These are phyloP conservation scores for Russula sp. DNA, from an alignment of 768 basidiomycete genomes.

Conservation along the genomic window DNA sequence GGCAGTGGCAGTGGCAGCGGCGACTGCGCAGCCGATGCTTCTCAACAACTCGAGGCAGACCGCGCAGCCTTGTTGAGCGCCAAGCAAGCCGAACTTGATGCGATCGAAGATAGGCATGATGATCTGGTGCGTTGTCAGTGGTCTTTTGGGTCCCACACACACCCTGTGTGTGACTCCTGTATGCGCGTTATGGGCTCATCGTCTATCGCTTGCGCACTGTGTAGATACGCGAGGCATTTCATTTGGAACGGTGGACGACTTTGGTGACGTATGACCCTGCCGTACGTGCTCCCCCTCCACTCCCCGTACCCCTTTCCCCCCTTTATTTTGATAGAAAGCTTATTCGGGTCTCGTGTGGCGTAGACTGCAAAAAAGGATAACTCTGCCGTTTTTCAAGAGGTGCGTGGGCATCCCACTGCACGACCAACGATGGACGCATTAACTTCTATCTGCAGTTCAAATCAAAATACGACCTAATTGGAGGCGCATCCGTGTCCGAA, in stretches of 20 bases:
- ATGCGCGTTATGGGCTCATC: not conserved
- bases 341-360: not conserved
- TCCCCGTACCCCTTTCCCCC: not conserved
- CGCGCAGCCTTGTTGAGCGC: conserved; percentile 47
- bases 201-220: not conserved
- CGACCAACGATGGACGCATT: not conserved
- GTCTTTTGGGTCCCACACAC: not conserved
- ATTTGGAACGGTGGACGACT: conserved; percentile 74
- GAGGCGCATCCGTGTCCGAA: conserved; percentile 37
- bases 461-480: conserved; percentile 53
- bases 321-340: not conserved
- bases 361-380: conserved; percentile 71
- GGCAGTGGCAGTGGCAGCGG: conserved; percentile 10
- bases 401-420: conserved; percentile 32
- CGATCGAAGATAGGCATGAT: conserved; percentile 63
- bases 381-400: conserved; percentile 67
- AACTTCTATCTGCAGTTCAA: conserved; percentile 44
- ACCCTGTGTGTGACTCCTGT: not conserved
- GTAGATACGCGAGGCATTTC: conserved; percentile 83
- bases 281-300: conserved; percentile 36
- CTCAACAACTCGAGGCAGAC: conserved; percentile 31
- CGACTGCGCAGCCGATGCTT: not conserved
- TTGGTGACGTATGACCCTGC: conserved; percentile 73
- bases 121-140: conserved; percentile 47
- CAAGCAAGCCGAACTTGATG: conserved; percentile 54